Percentiles rank a stretch among this genome's conserved stretches.
These are phyloP conservation scores for Manihot esculenta DNA, from an alignment of 441 rosid species.

Conservation along the genomic window DNA sequence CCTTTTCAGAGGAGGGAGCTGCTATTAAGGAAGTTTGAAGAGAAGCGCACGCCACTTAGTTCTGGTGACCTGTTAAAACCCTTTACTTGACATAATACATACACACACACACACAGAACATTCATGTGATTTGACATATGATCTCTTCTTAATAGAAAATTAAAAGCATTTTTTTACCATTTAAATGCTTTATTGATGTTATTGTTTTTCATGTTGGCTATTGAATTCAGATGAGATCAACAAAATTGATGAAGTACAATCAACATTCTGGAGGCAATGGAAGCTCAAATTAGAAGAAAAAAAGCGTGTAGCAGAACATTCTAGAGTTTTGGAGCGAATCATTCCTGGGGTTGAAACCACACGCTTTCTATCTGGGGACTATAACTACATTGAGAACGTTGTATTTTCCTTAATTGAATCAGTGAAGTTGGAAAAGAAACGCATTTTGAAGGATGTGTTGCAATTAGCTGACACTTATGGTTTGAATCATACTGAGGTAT, in stretches of 20 bases:
- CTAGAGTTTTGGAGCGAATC: slow-evolving; percentile 78
- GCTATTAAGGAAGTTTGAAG: slow-evolving; percentile 62
- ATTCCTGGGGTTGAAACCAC: slow-evolving; percentile 89
- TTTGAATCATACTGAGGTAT: slow-evolving; percentile 68
- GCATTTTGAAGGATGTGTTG: slow-evolving; percentile 62
- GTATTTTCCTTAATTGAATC: slow-evolving; percentile 71
- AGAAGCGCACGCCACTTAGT: slow-evolving; percentile 59
- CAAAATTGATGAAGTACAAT: slow-evolving; percentile 74
- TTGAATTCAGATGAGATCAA: slow-evolving; percentile 69
- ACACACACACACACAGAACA: not conserved
- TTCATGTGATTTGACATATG: slow-evolving; percentile 7
- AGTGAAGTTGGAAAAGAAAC: slow-evolving; percentile 75
- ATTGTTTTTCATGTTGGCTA: slow-evolving; percentile 13
- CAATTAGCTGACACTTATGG: slow-evolving; percentile 66
- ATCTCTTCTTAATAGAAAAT: not conserved
- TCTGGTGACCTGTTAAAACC: slow-evolving; percentile 55
- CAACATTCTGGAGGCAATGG: slow-evolving; percentile 98
- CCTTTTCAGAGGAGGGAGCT: slow-evolving; percentile 79
- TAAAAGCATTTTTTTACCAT: not conserved
- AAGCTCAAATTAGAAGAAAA: slow-evolving; percentile 90
- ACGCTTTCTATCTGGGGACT: slow-evolving; percentile 83
- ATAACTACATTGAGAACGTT: slow-evolving; percentile 52
- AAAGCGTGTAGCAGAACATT: slow-evolving; percentile 69
- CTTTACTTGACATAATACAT: slow-evolving; percentile 16
- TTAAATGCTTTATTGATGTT: slow-evolving; percentile 14